These are phyloP conservation scores for Spergularia azorica DNA, from an alignment of 179 eudicot species.

Conservation along the genomic window DNA sequence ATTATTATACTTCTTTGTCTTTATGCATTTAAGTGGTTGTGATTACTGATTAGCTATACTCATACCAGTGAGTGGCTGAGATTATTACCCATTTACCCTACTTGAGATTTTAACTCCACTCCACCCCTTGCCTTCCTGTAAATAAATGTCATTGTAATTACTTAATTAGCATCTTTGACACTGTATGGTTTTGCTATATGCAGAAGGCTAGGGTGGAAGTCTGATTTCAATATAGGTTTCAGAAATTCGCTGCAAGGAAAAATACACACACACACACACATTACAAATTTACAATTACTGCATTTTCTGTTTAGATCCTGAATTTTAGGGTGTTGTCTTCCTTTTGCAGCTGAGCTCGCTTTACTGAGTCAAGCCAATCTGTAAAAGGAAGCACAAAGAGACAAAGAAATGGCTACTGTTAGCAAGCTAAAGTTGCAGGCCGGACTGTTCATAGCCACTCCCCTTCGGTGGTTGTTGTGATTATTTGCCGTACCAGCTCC, in stretches of 20 bases:
- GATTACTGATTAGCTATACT: not conserved
- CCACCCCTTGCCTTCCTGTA: not conserved
- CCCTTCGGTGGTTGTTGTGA: conserved; percentile 19
- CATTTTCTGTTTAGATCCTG: not conserved
- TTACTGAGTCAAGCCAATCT: conserved; percentile 16
- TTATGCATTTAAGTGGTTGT: not conserved
- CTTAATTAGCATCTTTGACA: not conserved
- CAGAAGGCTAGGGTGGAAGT: not conserved
- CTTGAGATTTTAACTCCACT: not conserved
- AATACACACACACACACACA: not conserved
- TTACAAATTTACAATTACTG: not conserved
- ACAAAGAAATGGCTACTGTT: conserved; percentile 18
- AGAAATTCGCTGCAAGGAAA: too few species aligned
- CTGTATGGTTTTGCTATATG: not conserved
- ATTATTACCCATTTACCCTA: not conserved
- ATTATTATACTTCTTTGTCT: not conserved
- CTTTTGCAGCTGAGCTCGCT: not conserved
- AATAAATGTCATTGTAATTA: not conserved
- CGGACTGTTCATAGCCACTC: conserved; percentile 20
- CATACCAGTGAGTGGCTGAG: not conserved
- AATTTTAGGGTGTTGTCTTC: not conserved
- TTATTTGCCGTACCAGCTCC: conserved; percentile 31
- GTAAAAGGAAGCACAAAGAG: conserved; percentile 11
- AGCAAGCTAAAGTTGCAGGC: conserved; percentile 14
- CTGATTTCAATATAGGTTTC: too few species aligned